These are phyloP conservation scores for Coniferiporia weirii DNA, from an alignment of 1,284 basidiomycete species.

Conservation along the genomic window DNA sequence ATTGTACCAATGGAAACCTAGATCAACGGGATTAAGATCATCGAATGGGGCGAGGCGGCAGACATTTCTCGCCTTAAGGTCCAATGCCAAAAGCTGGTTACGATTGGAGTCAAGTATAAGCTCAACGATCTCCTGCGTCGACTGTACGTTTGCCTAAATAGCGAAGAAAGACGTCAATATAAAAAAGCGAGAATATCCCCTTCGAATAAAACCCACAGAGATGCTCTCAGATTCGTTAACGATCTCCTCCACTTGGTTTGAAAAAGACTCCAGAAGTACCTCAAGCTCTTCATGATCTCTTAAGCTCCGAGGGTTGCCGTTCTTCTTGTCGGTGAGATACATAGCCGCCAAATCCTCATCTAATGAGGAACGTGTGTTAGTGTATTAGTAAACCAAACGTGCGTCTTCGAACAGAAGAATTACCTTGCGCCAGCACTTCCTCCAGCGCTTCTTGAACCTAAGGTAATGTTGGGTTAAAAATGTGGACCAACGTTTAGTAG, in stretches of 20 bases:
- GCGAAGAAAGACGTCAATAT: not conserved
- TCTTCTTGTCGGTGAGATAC: conserved; percentile 83
- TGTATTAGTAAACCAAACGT: not conserved
- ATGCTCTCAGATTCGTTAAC: conserved; percentile 89
- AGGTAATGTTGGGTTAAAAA: conserved; percentile 8
- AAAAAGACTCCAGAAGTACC: conserved; percentile 87
- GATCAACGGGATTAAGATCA: conserved; percentile 6
- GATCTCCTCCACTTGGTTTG: conserved; percentile 95
- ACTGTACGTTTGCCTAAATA: conserved; percentile 80
- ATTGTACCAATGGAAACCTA: conserved; percentile 92
- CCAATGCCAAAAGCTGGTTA: conserved; percentile 87
- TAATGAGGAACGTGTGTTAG: conserved; percentile 27
- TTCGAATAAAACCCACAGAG: conserved; percentile 46
- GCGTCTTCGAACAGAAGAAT: conserved; percentile 17
- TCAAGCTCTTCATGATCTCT: conserved; percentile 93
- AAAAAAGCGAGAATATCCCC: not conserved
- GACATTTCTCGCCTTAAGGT: conserved; percentile 65
- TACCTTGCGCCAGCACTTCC: conserved; percentile 86
- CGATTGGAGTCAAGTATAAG: conserved; percentile 95
- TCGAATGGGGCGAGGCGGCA: conserved; percentile 1
- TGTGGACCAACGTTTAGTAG: conserved; percentile 2
- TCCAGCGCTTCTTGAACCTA: conserved; percentile 88
- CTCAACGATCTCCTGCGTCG: conserved; percentile 97
- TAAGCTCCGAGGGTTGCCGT: conserved; percentile 46
- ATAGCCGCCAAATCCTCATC: conserved; percentile 92